Evolutionary conservation across 192 early-diverging fungal species (phyloP).

Genomic region (Coemansia sp.): DNA sequence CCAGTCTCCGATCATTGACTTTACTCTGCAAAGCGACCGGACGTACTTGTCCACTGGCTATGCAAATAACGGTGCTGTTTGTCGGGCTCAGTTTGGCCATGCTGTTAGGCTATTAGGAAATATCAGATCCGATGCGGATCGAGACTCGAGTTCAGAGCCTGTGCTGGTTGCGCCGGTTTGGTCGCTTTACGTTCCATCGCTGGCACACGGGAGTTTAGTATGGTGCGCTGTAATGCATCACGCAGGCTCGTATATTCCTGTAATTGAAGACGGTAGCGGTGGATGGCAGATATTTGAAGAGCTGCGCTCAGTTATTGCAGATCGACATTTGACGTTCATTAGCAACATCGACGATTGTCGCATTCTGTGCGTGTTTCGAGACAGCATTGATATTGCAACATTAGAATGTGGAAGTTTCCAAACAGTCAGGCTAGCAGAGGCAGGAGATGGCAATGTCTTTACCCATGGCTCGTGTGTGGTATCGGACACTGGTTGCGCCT

Average conservation of each 20-base stretch:
- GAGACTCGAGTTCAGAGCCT: neutral
- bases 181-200: slow-evolving; percentile 9
- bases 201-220: neutral
- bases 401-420: neutral
- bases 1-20: slow-evolving; percentile 33
- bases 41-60: slow-evolving; percentile 25
- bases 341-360: neutral
- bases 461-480: slow-evolving; percentile 22
- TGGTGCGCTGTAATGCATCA: slow-evolving; percentile 20
- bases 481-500: neutral
- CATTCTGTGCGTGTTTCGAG: slow-evolving; percentile 22
- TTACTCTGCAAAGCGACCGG: slow-evolving; percentile 6
- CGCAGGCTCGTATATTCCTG: neutral
- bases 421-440: neutral
- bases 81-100: slow-evolving; percentile 30
- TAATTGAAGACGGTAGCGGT: slow-evolving; percentile 10
- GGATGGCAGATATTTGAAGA: slow-evolving; percentile 17
- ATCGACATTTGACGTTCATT: slow-evolving; percentile 15
- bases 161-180: slow-evolving; percentile 15
- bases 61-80: slow-evolving; percentile 10
- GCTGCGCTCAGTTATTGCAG: slow-evolving; percentile 7
- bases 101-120: neutral
- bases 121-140: neutral
- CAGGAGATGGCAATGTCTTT: slow-evolving; percentile 15
- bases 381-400: slow-evolving; percentile 7